Evolutionary conservation across 2,329 filamentous ascomycete genomes (phyloP), one percentile per base, ranked within the genome.

Genomic region (Alternaria sp.): DNA sequence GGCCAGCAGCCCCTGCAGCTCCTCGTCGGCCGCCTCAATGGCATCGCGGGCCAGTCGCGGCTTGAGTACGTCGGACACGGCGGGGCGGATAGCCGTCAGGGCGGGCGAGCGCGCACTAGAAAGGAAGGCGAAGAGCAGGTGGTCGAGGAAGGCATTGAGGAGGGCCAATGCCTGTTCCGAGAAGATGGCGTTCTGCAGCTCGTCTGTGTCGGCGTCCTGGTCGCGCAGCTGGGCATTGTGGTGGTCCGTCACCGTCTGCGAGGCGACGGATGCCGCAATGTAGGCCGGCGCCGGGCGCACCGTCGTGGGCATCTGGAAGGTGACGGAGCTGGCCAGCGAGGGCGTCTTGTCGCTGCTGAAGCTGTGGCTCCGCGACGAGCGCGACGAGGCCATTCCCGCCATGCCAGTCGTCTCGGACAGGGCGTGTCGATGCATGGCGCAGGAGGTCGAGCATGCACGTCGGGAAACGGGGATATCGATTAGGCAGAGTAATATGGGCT

Each of bases 61-160:
- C 81, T 96, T 97, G 61, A 99, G 85, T 7, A 97, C 91, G 57
- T 97, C 93, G 49, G 88, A 86, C 30, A 98, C 90, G 30, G 95
- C 94, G 4, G 93, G 92, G 63, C 94, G 89, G 63, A 98, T 86
- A 3, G 89, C 86, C 8, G 87, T 82, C 9, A 98, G 85, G 3
- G 89, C 88, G 0, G 94, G 96, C 3, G 94, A 94, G 72, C 90
- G 90, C 18, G 95, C 90, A 84, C 25, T 37, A 37, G 89, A 88
- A n/a, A 99, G 87, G 66, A 98, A 92, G 75, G 93, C 95, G 84
- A 94, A 97, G 6, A 99, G 87, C 5, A 98, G 85, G 76, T 97
- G 93, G 79, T 99, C 96, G 66, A 99, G 87, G 76, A 99, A 99
- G 73, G 87, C 89, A 82, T 99, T 99, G 75, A 97, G 87, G 10